phyloP scores from a whole-genome alignment of 331 rosid species.

The Telfairia occidentalis region DNA sequence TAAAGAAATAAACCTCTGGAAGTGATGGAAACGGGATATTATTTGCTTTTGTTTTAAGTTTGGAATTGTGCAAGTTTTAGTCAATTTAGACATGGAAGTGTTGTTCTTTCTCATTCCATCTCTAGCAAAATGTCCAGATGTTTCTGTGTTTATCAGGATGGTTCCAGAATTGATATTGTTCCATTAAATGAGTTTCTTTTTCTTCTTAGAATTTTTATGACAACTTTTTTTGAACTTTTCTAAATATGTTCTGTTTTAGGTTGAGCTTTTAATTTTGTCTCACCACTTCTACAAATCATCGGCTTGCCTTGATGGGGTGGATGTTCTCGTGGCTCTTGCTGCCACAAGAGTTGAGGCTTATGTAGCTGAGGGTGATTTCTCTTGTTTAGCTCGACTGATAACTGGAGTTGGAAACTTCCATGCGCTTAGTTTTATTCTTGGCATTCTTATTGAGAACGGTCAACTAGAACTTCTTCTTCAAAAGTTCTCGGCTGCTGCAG shows the following conservation, averaged over 20 bases:
- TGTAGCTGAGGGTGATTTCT: constrained; percentile 92
- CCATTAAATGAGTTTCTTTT: background rate
- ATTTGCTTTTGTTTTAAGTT: background rate
- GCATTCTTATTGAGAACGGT: constrained; percentile 91
- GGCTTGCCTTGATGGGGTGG: constrained; percentile 98
- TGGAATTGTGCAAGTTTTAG: background rate
- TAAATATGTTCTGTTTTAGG: constrained; percentile 45
- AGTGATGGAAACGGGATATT: background rate
- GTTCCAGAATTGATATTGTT: background rate
- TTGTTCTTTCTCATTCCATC: constrained; percentile 7
- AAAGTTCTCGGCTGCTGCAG: constrained; percentile 89
- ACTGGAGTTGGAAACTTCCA: constrained; percentile 96
- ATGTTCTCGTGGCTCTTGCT: constrained; percentile 98
- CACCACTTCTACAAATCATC: constrained; percentile 97
- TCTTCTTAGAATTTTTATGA: background rate
- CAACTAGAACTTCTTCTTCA: constrained; percentile 97
- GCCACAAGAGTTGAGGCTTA: constrained; percentile 97
- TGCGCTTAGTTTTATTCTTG: constrained; percentile 88
- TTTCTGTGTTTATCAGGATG: background rate
- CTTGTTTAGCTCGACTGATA: constrained; percentile 92
- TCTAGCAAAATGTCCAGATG: background rate
- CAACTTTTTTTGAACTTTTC: background rate
- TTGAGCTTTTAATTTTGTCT: constrained; percentile 91
- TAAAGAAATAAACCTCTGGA: background rate
- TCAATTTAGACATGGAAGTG: background rate